Percentiles rank a stretch among this genome's conserved stretches.
These are phyloP conservation scores for Fusarium nelsonii DNA, from an alignment of 2,329 filamentous ascomycete genomes.

Conservation along the genomic window DNA sequence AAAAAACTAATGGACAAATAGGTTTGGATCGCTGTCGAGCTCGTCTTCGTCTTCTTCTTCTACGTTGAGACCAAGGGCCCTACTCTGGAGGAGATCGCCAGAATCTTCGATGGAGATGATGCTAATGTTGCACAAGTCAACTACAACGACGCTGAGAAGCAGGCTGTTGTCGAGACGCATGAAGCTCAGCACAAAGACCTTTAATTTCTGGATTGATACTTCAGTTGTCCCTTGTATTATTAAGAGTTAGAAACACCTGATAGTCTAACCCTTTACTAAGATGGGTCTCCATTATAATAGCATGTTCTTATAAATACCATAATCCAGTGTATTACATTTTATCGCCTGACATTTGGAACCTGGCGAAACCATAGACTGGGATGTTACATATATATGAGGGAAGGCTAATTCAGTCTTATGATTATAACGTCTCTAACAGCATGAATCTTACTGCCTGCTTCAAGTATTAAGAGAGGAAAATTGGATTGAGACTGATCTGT, in stretches of 20 bases:
- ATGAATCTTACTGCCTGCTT: background rate
- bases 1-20: background rate
- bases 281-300: too few relatives aligned
- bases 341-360: too few relatives aligned
- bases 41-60: conserved; percentile 73
- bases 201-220: background rate
- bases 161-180: conserved; percentile 15
- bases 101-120: conserved; percentile 77
- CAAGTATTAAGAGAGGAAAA: too few relatives aligned
- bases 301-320: too few relatives aligned
- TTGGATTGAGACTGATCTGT: background rate
- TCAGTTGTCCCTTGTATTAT: background rate
- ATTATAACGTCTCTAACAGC: background rate
- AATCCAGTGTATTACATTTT: too few relatives aligned
- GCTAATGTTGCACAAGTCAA: conserved; percentile 46
- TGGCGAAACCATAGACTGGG: too few relatives aligned
- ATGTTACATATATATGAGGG: too few relatives aligned
- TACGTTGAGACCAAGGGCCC: conserved; percentile 78
- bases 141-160: conserved; percentile 16
- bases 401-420: too few relatives aligned
- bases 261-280: background rate
- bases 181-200: conserved; percentile 13
- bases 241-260: background rate
- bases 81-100: conserved; percentile 71
- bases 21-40: conserved; percentile 55